A percentile compares a stretch with the other conserved stretches of the same genome.
phyloP scores from a whole-genome alignment of 345 rosid genomes.

The Mallotus nudiflorus region DNA sequence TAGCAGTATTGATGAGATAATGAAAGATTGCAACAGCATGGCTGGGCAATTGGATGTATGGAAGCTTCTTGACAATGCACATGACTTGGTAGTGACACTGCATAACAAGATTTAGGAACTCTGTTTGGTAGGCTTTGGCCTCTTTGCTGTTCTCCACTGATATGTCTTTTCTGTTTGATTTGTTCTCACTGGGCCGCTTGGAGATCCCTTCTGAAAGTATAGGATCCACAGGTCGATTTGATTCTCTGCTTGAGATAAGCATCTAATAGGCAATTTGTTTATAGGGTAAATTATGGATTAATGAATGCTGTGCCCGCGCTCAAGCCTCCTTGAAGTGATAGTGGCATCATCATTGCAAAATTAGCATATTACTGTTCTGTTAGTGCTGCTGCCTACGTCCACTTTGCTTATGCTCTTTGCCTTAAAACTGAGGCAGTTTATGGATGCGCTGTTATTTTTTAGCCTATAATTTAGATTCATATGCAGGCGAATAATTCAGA shows the following conservation, averaged over 20 bases:
- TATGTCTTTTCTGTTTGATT: background rate
- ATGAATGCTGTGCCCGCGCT: conserved; percentile 29
- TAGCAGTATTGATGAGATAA: conserved; percentile 92
- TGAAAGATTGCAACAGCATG: conserved; percentile 94
- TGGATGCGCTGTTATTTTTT: background rate
- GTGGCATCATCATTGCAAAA: conserved; percentile 19
- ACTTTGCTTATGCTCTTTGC: background rate
- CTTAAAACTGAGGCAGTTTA: too few relatives aligned
- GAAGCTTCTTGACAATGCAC: conserved; percentile 97
- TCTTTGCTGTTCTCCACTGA: background rate
- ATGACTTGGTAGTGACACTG: conserved; percentile 77
- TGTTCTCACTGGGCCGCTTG: background rate
- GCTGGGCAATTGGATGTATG: conserved; percentile 87
- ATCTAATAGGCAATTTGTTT: conserved; percentile 9
- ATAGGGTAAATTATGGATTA: conserved; percentile 11
- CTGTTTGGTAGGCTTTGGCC: background rate
- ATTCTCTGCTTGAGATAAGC: conserved; percentile 11
- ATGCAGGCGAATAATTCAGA: too few relatives aligned
- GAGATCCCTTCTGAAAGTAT: conserved; percentile 19
- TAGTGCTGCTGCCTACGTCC: background rate
- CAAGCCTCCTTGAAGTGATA: conserved; percentile 17
- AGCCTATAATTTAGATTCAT: too few relatives aligned
- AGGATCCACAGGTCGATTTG: conserved; percentile 8
- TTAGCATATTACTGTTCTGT: background rate
- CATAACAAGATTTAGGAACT: conserved; percentile 66